Percentiles rank a stretch among this genome's conserved stretches.
Evolutionary conservation across 2,329 filamentous ascomycete genomes (phyloP).

Genomic region (Bipolaris victoriae): DNA sequence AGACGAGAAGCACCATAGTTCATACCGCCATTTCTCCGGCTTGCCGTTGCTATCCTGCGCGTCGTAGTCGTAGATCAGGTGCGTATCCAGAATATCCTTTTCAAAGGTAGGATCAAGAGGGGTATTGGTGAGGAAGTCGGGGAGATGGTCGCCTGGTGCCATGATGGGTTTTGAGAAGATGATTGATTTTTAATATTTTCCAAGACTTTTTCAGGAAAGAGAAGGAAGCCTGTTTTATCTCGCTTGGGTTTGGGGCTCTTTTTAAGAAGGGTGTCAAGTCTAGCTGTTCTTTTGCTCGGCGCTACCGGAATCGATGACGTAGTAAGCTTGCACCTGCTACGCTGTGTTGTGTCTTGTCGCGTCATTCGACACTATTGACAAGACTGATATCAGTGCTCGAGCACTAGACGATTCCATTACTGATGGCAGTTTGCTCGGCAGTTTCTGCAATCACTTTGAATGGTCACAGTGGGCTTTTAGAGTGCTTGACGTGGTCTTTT

Average conservation of each 20-base stretch:
- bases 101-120: slow-evolving; percentile 51
- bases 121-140: slow-evolving; percentile 39
- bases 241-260: neutral
- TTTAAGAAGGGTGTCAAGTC: neutral
- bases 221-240: neutral
- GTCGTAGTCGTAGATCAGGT: slow-evolving; percentile 64
- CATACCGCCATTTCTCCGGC: slow-evolving; percentile 66
- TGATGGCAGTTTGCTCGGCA: neutral
- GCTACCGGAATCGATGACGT: slow-evolving; percentile 4
- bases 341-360: neutral
- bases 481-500: neutral
- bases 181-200: neutral
- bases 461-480: neutral
- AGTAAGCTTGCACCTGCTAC: neutral
- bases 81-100: slow-evolving; percentile 59
- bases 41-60: slow-evolving; percentile 57
- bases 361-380: neutral
- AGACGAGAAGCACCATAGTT: slow-evolving; percentile 66
- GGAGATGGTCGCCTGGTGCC: slow-evolving; percentile 33
- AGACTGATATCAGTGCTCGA: neutral
- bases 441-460: neutral
- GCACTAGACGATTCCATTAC: neutral
- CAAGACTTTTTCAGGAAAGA: neutral
- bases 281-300: neutral
- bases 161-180: slow-evolving; percentile 11